Evolutionary conservation across 2,329 filamentous ascomycete genomes (phyloP), one percentile per base, ranked within the genome.

Genomic region (Chalara sp.): DNA sequence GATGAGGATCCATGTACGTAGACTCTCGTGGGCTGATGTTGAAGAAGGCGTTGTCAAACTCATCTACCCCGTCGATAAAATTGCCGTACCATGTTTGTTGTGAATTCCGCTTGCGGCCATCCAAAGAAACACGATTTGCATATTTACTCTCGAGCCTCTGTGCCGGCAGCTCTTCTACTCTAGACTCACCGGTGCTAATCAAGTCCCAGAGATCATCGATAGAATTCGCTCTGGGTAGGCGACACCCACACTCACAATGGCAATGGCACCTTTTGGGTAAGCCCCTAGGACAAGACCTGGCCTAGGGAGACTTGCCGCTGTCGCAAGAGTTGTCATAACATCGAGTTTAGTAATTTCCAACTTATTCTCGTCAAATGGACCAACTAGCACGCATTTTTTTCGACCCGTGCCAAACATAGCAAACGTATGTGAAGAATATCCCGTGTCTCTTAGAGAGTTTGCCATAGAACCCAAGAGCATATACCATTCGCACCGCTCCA

Each of bases 121-220:
- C 11, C 28, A 55, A 37, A n/a, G n/a, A n/a, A n/a, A n/a, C n/a
- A n/a, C n/a, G n/a, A n/a, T n/a, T n/a, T n/a, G n/a, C n/a, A n/a
- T n/a, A n/a, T n/a, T n/a, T n/a, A n/a, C n/a, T n/a, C 5, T 56
- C 50, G 32, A 58, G 56, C 13, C 53, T 41, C 28, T 53, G 32
- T n/a, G 33, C 58, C 2, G 46, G 28, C 6, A 53, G 60, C 35
- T 62, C 53, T 11, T 61, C 61, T 52, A 64, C 66, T 29, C 61
- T 60, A 42, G 59, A 62, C 40, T 58, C 57, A 40, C 86, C 86
- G 66, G 85, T 82, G 62, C 81, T 78, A 13, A 89, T 74, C 6
- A 89, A 72, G 53, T 87, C 81, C 86, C 86, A 90, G 37, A 90
- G 80, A 48, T 79, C 78, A 51, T 88, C 83, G 53, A 75, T 68